These are phyloP conservation scores for Nakazawaea molendinolei DNA, from an alignment of 805 yeast species.

Conservation along the genomic window DNA sequence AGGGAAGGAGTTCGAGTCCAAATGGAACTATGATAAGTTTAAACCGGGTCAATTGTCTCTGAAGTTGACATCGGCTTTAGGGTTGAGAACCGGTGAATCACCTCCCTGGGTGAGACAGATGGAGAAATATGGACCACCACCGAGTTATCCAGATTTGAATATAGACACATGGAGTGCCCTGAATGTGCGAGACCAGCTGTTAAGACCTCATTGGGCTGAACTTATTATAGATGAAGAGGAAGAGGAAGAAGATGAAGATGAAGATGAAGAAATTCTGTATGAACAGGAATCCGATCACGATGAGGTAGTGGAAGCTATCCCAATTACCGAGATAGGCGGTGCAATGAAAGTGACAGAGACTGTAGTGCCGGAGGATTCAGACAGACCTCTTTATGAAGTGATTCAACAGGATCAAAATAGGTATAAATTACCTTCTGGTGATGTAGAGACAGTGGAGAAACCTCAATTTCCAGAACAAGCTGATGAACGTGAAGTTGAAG, in stretches of 20 bases:
- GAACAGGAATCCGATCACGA: constrained; percentile 24
- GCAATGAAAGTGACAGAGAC: constrained; percentile 8
- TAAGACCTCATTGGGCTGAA: constrained; percentile 25
- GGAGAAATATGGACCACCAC: constrained; percentile 74
- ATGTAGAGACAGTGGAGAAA: too few relatives aligned
- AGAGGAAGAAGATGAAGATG: constrained; percentile 25
- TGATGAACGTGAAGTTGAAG: constrained; percentile 2
- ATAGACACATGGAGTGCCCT: constrained; percentile 11
- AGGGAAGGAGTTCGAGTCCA: constrained; percentile 46
- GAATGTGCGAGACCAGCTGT: constrained; percentile 22
- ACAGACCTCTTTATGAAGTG: constrained; percentile 25
- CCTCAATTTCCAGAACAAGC: neutral
- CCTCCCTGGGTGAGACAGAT: constrained; percentile 81
- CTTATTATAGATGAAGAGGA: constrained; percentile 26
- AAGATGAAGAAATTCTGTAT: constrained; percentile 21
- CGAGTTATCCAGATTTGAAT: constrained; percentile 58
- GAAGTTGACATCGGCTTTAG: constrained; percentile 62
- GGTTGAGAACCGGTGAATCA: constrained; percentile 39
- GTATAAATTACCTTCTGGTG: too few relatives aligned
- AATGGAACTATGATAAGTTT: constrained; percentile 25
- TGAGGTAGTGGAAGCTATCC: constrained; percentile 22
- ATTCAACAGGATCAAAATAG: constrained; percentile 19
- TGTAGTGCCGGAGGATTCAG: constrained; percentile 15
- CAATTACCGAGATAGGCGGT: constrained; percentile 22
- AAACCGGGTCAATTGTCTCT: constrained; percentile 67